Evolutionary conservation across 148 eudicot genomes (phyloP).

Genomic region (Rhododendron simsii): DNA sequence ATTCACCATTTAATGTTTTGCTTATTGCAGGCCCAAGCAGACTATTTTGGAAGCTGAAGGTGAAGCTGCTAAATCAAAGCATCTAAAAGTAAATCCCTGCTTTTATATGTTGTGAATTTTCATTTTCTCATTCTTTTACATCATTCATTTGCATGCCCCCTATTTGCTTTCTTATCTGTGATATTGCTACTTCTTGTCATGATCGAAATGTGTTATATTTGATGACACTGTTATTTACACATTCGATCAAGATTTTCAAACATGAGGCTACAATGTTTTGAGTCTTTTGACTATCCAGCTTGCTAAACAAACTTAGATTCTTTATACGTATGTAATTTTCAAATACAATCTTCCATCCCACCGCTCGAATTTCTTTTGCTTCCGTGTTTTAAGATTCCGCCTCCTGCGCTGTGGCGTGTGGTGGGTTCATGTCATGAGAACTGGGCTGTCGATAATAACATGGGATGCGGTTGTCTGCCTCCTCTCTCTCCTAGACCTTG

Average conservation of each 20-base stretch:
- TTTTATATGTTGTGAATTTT: not conserved
- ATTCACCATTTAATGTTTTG: conserved; percentile 11
- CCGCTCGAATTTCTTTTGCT: not conserved
- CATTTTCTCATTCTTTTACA: not conserved
- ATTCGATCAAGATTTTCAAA: not conserved
- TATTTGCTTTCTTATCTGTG: not conserved
- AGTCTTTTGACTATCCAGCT: not conserved
- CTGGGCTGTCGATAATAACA: not conserved
- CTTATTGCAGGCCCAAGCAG: conserved; percentile 77
- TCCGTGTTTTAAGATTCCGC: not conserved
- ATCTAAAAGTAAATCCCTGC: conserved; percentile 36
- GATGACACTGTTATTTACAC: not conserved
- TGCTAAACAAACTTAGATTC: not conserved
- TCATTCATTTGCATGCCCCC: not conserved
- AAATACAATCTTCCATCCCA: not conserved
- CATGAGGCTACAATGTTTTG: not conserved
- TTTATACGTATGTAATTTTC: not conserved
- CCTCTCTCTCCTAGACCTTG: not conserved
- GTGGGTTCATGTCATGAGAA: not conserved
- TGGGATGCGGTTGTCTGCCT: not conserved
- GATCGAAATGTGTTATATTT: not conserved
- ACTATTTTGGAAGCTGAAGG: conserved; percentile 94
- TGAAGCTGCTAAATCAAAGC: conserved; percentile 67
- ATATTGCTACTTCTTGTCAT: not conserved
- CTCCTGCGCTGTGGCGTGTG: not conserved